Conservation (phyloP, 148 eudicot genomes). For the Spergularia marina region DNA sequence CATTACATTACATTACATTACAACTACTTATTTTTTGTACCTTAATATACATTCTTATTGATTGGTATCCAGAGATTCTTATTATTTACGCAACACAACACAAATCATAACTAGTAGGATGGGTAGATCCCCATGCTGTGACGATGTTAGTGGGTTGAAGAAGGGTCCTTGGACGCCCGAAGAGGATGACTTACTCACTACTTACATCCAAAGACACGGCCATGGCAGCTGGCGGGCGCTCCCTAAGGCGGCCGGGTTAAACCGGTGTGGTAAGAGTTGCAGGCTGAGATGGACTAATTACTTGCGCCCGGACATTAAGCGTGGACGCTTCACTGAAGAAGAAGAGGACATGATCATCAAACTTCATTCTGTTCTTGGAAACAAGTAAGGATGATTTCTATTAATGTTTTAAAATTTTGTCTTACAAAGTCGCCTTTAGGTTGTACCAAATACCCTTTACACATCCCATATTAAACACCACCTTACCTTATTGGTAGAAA, state of each 20-base stretch:
- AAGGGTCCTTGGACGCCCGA: slow-evolving; percentile 74
- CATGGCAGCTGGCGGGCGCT: slow-evolving; percentile 66
- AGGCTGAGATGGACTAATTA: slow-evolving; percentile 67
- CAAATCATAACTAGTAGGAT: slow-evolving; percentile 14
- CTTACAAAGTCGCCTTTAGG: neutral
- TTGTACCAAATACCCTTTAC: slow-evolving; percentile 4
- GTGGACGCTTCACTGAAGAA: slow-evolving; percentile 55
- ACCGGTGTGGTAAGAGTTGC: slow-evolving; percentile 73
- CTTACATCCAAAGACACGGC: slow-evolving; percentile 48
- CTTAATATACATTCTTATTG: neutral
- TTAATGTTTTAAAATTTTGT: neutral
- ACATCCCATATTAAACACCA: neutral
- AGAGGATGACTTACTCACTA: slow-evolving; percentile 50
- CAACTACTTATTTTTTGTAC: no score
- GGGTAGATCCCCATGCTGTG: slow-evolving; percentile 55
- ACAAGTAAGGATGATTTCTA: slow-evolving; percentile 40
- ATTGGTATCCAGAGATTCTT: neutral
- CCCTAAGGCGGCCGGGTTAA: slow-evolving; percentile 53
- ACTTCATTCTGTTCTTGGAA: slow-evolving; percentile 63
- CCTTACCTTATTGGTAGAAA: no score
- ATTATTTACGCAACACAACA: neutral
- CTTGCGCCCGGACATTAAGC: slow-evolving; percentile 55
- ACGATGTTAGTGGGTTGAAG: slow-evolving; percentile 38
- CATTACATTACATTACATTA: neutral
- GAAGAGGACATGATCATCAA: slow-evolving; percentile 57